These are phyloP conservation scores for Onygenales sp. DNA, from an alignment of 2,329 filamentous ascomycete species.

Conservation along the genomic window DNA sequence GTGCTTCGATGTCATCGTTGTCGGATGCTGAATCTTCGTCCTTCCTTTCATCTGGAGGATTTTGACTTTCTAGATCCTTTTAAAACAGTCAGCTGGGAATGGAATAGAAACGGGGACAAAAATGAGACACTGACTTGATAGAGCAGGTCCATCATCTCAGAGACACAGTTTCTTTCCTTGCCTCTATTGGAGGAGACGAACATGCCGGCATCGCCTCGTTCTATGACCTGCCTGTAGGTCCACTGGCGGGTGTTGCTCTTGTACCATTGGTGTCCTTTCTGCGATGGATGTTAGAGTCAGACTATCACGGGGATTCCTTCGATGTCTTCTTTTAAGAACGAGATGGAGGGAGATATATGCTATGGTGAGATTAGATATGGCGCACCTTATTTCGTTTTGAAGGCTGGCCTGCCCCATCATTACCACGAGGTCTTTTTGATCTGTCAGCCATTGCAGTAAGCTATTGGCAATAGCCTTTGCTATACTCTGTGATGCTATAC, in stretches of 20 bases:
- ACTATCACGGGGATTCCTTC: background rate
- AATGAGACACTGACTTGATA: conserved; percentile 36
- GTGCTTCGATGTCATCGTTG: conserved; percentile 50
- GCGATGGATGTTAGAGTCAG: no score
- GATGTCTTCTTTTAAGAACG: background rate
- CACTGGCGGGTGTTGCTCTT: conserved; percentile 2
- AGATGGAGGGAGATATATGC: background rate
- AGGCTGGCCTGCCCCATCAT: background rate
- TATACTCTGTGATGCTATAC: no score
- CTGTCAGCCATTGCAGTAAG: background rate
- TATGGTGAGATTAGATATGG: background rate
- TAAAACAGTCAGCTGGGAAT: background rate
- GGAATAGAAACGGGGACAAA: background rate
- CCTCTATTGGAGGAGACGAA: conserved; percentile 56
- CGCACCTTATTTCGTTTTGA: background rate
- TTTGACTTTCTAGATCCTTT: background rate
- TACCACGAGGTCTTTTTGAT: background rate
- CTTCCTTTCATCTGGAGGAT: conserved; percentile 4
- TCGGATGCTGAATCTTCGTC: conserved; percentile 22
- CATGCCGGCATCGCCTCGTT: conserved; percentile 49
- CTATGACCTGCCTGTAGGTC: conserved; percentile 18
- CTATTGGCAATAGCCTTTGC: no score
- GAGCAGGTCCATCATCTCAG: conserved; percentile 50
- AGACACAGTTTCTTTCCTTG: conserved; percentile 50
- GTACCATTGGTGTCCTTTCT: conserved; percentile 1